These are phyloP conservation scores for Epithemia pelagica DNA, from an alignment of 108 stramenopile genomes.

Conservation along the genomic window DNA sequence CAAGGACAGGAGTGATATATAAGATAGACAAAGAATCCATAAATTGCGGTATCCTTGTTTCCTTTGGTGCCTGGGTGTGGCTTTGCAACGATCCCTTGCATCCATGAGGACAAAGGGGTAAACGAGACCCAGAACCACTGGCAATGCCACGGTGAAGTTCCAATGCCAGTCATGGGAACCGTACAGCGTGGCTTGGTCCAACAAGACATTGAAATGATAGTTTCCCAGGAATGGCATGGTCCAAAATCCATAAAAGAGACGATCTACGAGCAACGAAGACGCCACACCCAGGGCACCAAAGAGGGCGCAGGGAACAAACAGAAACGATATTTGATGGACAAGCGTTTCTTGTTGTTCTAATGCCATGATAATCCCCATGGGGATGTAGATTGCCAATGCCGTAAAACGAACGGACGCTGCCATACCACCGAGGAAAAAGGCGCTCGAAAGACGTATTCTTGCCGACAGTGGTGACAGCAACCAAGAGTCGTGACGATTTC, in stretches of 20 bases:
- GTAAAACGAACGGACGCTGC: conserved; percentile 75
- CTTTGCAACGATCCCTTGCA: background rate
- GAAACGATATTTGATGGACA: background rate
- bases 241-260: conserved; percentile 75
- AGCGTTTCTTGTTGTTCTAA: conserved; percentile 18
- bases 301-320: conserved; percentile 35
- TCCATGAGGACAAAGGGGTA: conserved; percentile 56
- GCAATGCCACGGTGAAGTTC: conserved; percentile 76
- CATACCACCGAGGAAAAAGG: conserved; percentile 77
- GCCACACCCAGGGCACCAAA: conserved; percentile 51
- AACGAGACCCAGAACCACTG: conserved; percentile 59
- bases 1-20: conserved; percentile 67
- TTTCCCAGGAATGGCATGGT: conserved; percentile 76
- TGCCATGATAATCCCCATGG: conserved; percentile 58
- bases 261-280: conserved; percentile 52
- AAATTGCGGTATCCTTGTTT: conserved; percentile 25
- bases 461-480: background rate
- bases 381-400: conserved; percentile 71
- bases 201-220: conserved; percentile 74
- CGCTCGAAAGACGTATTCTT: conserved; percentile 20
- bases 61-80: too few relatives aligned
- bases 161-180: conserved; percentile 80
- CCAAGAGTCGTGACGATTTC: background rate
- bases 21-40: conserved; percentile 45
- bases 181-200: conserved; percentile 66